Evolutionary conservation across 331 rosid genomes (phyloP).

Genomic region (Pyracantha coccinea): DNA sequence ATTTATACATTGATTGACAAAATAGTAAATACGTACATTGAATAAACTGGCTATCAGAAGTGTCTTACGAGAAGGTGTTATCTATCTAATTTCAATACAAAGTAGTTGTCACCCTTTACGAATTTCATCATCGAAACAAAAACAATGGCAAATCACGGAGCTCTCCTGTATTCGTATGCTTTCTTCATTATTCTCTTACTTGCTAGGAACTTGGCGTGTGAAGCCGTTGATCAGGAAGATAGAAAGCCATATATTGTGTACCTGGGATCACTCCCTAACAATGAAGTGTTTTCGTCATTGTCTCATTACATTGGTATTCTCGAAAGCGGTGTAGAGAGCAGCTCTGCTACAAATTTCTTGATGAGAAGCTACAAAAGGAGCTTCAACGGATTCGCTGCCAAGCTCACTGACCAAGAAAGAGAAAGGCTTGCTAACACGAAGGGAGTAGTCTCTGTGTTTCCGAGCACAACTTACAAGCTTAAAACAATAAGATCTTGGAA

Average conservation of each 20-base stretch:
- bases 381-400: constrained; percentile 41
- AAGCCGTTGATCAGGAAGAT: not conserved
- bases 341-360: not conserved
- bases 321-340: constrained; percentile 4
- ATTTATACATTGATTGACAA: no score
- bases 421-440: constrained; percentile 11
- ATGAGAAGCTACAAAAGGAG: constrained; percentile 30
- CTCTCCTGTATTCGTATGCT: not conserved
- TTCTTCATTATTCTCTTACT: not conserved
- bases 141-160: not conserved
- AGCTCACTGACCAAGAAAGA: constrained; percentile 13
- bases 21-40: no score
- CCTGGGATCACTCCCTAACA: constrained; percentile 21
- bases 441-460: constrained; percentile 34
- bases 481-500: constrained; percentile 12
- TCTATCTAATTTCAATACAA: not conserved
- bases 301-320: constrained; percentile 24
- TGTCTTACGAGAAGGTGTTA: not conserved
- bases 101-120: not conserved
- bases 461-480: not conserved
- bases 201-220: not conserved
- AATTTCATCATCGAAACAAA: not conserved
- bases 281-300: constrained; percentile 12
- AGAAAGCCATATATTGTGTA: constrained; percentile 15
- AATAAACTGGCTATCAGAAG: no score